phyloP scores from a whole-genome alignment of 208 protist genomes.

The Leishmania mexicana region DNA sequence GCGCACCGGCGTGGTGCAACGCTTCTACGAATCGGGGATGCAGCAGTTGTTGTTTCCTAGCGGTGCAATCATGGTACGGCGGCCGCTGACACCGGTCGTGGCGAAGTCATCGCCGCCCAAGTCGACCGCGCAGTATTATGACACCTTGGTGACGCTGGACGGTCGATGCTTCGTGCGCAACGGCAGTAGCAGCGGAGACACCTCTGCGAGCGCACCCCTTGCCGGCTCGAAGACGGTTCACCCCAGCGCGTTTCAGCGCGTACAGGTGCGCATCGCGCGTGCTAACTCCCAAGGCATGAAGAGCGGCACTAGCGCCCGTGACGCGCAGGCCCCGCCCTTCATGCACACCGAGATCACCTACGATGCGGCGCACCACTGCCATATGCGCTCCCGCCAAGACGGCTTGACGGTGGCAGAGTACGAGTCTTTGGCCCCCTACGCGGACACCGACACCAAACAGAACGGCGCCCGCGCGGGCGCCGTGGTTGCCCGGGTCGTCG shows the following conservation, averaged over 20 bases:
- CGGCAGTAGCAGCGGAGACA: background rate
- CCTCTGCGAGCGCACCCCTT: background rate
- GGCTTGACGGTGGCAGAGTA: conserved; percentile 65
- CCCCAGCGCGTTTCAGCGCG: conserved; percentile 6
- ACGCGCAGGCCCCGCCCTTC: conserved; percentile 18
- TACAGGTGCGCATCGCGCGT: conserved; percentile 9
- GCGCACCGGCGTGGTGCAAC: conserved; percentile 54
- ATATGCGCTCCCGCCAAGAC: conserved; percentile 62
- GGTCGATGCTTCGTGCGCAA: conserved; percentile 52
- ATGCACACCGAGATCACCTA: conserved; percentile 37
- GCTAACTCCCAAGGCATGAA: background rate
- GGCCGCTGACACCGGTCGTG: conserved; percentile 15
- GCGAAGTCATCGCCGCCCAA: background rate
- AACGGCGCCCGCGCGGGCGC: conserved; percentile 2
- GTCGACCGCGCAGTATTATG: conserved; percentile 17
- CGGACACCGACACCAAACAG: background rate
- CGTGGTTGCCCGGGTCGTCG: conserved; percentile 27
- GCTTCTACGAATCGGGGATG: conserved; percentile 67
- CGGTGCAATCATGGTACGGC: conserved; percentile 62
- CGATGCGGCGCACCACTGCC: conserved; percentile 57
- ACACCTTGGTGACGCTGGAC: conserved; percentile 53
- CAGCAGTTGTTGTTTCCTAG: conserved; percentile 71
- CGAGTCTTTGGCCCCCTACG: conserved; percentile 18
- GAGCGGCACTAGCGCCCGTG: background rate
- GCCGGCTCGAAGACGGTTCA: background rate